These are phyloP conservation scores for Aspergillus sp. DNA, from an alignment of 2,329 filamentous ascomycete species.

Conservation along the genomic window DNA sequence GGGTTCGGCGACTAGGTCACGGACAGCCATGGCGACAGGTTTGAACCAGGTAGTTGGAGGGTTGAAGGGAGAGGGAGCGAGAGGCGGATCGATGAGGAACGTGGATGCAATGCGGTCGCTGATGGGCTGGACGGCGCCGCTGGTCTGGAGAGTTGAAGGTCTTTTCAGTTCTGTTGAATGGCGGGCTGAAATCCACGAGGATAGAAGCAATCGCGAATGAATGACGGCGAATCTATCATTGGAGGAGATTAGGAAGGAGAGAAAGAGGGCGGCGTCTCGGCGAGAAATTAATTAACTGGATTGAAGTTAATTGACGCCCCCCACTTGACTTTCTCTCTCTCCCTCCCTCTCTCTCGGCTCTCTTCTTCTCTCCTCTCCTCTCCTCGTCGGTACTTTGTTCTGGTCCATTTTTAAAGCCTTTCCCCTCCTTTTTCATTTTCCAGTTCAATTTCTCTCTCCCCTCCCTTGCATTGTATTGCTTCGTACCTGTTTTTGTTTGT, in stretches of 20 bases:
- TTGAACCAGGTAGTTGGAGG: not conserved
- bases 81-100: constrained; percentile 9
- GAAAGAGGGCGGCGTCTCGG: constrained; percentile 1
- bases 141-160: not conserved
- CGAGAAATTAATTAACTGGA: constrained; percentile 1
- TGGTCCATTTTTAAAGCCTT: constrained; percentile 2
- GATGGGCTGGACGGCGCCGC: constrained; percentile 7
- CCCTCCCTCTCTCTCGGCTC: not conserved
- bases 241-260: not conserved
- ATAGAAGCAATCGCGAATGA: not conserved
- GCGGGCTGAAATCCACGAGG: too few relatives aligned
- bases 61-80: constrained; percentile 10
- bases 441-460: constrained; percentile 1
- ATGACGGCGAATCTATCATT: not conserved
- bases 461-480: constrained; percentile 2
- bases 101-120: constrained; percentile 15
- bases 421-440: constrained; percentile 4
- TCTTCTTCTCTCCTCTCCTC: constrained; percentile 3
- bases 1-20: constrained; percentile 62
- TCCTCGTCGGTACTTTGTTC: constrained; percentile 8
- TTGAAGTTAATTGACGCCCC: constrained; percentile 6
- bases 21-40: constrained; percentile 49
- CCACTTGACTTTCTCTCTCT: constrained; percentile 2
- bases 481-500: constrained; percentile 2
- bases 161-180: not conserved